Conservation (phyloP, 495 filamentous ascomycete species). For the Chaetomium cochliodes region DNA sequence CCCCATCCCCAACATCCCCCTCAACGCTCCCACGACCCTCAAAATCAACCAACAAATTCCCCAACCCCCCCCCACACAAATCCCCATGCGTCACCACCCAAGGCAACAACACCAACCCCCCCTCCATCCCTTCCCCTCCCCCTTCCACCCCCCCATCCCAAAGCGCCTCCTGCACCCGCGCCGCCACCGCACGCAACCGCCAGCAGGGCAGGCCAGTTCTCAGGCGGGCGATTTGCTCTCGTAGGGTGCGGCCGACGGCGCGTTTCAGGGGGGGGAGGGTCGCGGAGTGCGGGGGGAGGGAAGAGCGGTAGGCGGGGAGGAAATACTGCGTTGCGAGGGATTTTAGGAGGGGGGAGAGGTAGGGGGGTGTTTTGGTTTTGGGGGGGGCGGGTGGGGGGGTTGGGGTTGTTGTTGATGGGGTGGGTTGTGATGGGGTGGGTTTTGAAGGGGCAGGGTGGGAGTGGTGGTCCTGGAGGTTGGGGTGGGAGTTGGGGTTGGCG, state of each 20-base stretch:
- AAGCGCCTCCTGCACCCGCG: conserved; percentile 42
- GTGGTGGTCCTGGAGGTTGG: too few species aligned
- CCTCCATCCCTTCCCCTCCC: conserved; percentile 28
- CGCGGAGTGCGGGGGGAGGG: not conserved
- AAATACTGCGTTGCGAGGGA: not conserved
- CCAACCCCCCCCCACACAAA: conserved; percentile 38
- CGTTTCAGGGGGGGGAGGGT: not conserved
- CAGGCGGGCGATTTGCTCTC: too few species aligned
- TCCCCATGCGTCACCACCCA: conserved; percentile 60
- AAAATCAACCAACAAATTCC: conserved; percentile 54
- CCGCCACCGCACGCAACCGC: conserved; percentile 28
- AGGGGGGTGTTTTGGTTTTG: not conserved
- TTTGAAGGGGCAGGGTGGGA: too few species aligned
- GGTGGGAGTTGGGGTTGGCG: conserved; percentile 24
- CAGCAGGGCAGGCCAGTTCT: too few species aligned
- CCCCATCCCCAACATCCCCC: not conserved
- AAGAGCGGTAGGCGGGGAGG: not conserved
- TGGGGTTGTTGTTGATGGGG: too few species aligned
- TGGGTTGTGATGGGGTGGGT: not conserved
- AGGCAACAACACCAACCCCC: conserved; percentile 43
- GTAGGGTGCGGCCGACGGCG: not conserved
- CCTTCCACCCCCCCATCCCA: conserved; percentile 26
- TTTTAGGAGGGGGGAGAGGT: not conserved
- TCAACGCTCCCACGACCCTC: not conserved
- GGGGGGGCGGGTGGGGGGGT: too few species aligned